These are phyloP conservation scores for Nicotiana sylvestris DNA, from an alignment of 257 asterid genomes.

Conservation along the genomic window DNA sequence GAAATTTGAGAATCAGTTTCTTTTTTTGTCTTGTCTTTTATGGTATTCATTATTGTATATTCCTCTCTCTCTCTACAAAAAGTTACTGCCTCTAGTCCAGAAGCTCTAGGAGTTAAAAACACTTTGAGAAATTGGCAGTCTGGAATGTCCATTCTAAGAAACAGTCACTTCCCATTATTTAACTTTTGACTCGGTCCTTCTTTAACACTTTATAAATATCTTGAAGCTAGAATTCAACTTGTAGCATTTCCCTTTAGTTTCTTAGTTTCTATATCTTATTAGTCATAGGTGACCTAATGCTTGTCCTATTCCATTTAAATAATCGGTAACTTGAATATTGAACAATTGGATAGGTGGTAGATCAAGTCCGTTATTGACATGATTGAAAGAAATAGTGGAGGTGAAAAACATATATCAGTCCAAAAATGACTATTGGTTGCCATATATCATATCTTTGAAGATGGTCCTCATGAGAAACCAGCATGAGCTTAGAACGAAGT, in stretches of 20 bases:
- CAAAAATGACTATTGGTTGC: not conserved
- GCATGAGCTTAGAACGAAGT: not conserved
- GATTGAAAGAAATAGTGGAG: not conserved
- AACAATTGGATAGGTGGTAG: not conserved
- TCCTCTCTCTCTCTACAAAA: not conserved
- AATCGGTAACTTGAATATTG: not conserved
- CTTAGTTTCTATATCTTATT: not conserved
- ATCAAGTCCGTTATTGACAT: not conserved
- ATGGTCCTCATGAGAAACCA: not conserved
- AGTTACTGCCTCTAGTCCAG: not conserved
- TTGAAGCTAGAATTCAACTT: not conserved
- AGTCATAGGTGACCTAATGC: not conserved
- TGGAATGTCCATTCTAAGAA: conserved; percentile 1
- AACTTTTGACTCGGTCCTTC: not conserved
- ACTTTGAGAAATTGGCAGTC: conserved; percentile 1
- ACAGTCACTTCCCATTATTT: not conserved
- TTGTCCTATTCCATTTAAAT: not conserved
- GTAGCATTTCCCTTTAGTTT: not conserved
- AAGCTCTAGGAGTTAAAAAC: not conserved
- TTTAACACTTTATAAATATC: not conserved
- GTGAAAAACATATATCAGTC: not conserved
- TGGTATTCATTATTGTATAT: not conserved
- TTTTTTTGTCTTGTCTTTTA: not conserved
- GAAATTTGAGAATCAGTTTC: conserved; percentile 11
- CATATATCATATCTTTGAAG: not conserved